phyloP scores from a whole-genome alignment of 331 rosid species.

The Malus hybrid region DNA sequence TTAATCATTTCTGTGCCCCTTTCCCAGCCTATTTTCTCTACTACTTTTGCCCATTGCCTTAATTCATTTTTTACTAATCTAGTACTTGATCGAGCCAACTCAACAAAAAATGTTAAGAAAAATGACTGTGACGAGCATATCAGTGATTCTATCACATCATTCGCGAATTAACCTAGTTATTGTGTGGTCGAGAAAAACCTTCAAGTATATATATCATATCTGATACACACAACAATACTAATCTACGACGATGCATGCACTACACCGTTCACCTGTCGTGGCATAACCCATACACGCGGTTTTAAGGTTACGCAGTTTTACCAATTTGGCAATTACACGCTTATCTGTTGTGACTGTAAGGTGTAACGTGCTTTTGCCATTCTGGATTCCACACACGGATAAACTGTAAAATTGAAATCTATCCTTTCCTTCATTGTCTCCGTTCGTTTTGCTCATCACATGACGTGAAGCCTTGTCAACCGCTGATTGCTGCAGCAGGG shows the following conservation, averaged over 20 bases:
- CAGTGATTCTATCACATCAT: too few species aligned
- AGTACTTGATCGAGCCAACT: too few species aligned
- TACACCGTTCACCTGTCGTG: background rate
- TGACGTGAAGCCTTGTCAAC: background rate
- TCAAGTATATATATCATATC: too few species aligned
- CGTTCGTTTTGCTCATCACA: background rate
- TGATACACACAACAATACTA: background rate
- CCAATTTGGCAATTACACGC: background rate
- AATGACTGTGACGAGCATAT: too few species aligned
- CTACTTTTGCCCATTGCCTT: too few species aligned
- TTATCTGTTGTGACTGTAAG: background rate
- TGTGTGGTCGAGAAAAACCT: too few species aligned
- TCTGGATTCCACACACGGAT: background rate
- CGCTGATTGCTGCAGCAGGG: background rate
- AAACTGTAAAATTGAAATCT: background rate
- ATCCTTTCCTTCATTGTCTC: constrained; percentile 1
- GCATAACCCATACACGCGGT: background rate
- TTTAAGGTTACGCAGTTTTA: background rate
- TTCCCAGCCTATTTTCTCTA: too few species aligned
- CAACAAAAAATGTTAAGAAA: too few species aligned
- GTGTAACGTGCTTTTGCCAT: background rate
- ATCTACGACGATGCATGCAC: background rate
- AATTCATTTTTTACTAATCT: too few species aligned
- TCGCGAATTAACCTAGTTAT: too few species aligned
- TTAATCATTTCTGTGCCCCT: background rate